A percentile compares a stretch with the other conserved stretches of the same genome.
Conservation (phyloP, 2,329 filamentous ascomycete species). For the Stachybotrys chartarum region DNA sequence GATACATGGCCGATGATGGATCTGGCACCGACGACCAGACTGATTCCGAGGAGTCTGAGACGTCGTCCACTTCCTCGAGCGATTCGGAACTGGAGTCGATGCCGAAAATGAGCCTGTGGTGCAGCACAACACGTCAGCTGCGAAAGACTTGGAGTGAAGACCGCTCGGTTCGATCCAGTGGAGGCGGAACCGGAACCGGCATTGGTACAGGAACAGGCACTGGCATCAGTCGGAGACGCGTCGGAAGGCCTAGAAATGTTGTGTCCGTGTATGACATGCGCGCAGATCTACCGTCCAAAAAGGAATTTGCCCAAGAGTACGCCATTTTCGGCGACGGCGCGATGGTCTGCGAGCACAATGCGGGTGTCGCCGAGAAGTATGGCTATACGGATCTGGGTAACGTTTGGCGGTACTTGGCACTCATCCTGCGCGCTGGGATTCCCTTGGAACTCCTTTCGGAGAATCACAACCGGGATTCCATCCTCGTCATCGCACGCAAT, state of each 20-base stretch:
- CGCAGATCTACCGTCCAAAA: constrained; percentile 69
- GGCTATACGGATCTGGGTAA: constrained; percentile 67
- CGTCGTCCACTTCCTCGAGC: constrained; percentile 44
- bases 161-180: constrained; percentile 52
- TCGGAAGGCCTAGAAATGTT: constrained; percentile 54
- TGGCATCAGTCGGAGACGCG: constrained; percentile 41
- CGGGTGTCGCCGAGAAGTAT: constrained; percentile 63
- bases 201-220: constrained; percentile 42
- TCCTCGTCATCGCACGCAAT: constrained; percentile 63
- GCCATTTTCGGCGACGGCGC: constrained; percentile 74
- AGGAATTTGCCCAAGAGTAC: constrained; percentile 70
- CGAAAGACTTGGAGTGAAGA: constrained; percentile 50
- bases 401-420: constrained; percentile 74
- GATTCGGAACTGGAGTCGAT: constrained; percentile 58
- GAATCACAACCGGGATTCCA: constrained; percentile 47
- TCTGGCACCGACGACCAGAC: constrained; percentile 45
- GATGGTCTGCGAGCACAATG: constrained; percentile 81
- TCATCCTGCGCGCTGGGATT: constrained; percentile 71
- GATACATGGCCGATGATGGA: constrained; percentile 39
- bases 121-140: constrained; percentile 43
- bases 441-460: constrained; percentile 58
- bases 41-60: constrained; percentile 41
- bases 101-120: constrained; percentile 51
- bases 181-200: constrained; percentile 50
- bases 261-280: constrained; percentile 67